phyloP scores from a whole-genome alignment of 2,329 filamentous ascomycete genomes.

The Xenosphaeropsis pyriputrescens region DNA sequence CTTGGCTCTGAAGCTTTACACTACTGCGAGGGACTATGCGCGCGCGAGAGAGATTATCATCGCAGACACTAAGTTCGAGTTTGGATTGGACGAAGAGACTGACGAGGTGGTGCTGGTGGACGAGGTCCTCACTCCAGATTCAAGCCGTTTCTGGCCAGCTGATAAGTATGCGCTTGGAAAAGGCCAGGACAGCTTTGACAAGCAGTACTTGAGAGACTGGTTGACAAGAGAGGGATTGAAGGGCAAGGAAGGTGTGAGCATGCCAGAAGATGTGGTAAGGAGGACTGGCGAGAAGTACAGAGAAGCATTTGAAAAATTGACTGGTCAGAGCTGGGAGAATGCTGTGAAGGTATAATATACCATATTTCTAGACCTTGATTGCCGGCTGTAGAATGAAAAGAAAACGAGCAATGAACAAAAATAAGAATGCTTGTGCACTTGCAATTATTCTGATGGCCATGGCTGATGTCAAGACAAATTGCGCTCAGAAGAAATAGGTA shows the following conservation, averaged over 20 bases:
- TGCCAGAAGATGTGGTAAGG: slow-evolving; percentile 56
- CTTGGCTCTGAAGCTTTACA: slow-evolving; percentile 44
- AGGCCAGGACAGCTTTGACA: slow-evolving; percentile 77
- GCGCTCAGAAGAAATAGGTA: no score
- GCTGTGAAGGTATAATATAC: background rate
- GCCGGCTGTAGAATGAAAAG: no score
- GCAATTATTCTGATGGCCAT: no score
- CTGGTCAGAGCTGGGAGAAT: slow-evolving; percentile 31
- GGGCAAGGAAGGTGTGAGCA: slow-evolving; percentile 55
- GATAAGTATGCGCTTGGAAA: slow-evolving; percentile 57
- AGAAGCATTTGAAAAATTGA: slow-evolving; percentile 61
- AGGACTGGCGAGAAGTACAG: slow-evolving; percentile 59
- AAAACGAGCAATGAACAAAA: no score
- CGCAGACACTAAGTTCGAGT: slow-evolving; percentile 65
- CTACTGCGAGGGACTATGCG: slow-evolving; percentile 36
- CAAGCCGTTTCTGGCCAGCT: slow-evolving; percentile 74
- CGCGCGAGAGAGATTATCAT: slow-evolving; percentile 50
- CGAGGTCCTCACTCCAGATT: slow-evolving; percentile 66
- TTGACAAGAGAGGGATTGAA: slow-evolving; percentile 58
- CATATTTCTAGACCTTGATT: no score
- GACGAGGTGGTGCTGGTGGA: slow-evolving; percentile 54
- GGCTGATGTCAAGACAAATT: no score
- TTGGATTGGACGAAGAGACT: slow-evolving; percentile 44
- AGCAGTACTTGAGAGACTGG: slow-evolving; percentile 77
- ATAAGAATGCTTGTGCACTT: no score